Evolutionary conservation across 2,329 filamentous ascomycete genomes (phyloP), one percentile per base, ranked within the genome.

Genomic region (Fusarium sterilihyphosum): DNA sequence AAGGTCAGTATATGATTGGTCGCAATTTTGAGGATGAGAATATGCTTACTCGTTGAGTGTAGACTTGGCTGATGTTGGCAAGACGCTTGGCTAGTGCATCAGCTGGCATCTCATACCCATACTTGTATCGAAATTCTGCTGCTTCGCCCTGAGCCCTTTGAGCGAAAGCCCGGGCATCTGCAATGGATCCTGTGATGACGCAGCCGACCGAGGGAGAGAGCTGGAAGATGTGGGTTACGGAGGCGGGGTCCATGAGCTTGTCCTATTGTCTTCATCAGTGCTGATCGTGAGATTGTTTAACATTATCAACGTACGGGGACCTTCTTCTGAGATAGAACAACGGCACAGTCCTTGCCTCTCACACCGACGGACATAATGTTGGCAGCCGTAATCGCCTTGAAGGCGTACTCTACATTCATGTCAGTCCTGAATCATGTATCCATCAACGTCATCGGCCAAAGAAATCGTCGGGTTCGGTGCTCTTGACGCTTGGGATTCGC

Each of bases 21-120:
- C 57, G 54, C 58, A 61, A 26, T 44, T 29, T 56, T 64, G 35
- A 62, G 46, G 63, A 63, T 52, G 80, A 67, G 63, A 57, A 44
- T 59, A 64, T 64, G 78, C 86, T 82, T 83, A 98, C 96, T 84
- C 95, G 89, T 87, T 99, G 96, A 78, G 96, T 99, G 86, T 98
- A 99, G 76, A 99, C 96, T 86, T 99, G 96, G 85, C 94, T 98
- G 87, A 99, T 98, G 86, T 99, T 99, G 83, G 96, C 96, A 85
- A 99, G 88, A 82, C 96, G 91, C 90, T 99, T 99, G 75, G 96
- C 94, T 80, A 99, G 86, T 60, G 95, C 96, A 85, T 99, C 96
- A 84, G 95, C 97, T 70, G 96, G 96, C 96, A 99, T 99, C 88
- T 99, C 96, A 85, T 99, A 99, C 81, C 96, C 96, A 83, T 91